These are phyloP conservation scores for Kuraishia floccosa DNA, from an alignment of 805 yeast genomes.

Conservation along the genomic window DNA sequence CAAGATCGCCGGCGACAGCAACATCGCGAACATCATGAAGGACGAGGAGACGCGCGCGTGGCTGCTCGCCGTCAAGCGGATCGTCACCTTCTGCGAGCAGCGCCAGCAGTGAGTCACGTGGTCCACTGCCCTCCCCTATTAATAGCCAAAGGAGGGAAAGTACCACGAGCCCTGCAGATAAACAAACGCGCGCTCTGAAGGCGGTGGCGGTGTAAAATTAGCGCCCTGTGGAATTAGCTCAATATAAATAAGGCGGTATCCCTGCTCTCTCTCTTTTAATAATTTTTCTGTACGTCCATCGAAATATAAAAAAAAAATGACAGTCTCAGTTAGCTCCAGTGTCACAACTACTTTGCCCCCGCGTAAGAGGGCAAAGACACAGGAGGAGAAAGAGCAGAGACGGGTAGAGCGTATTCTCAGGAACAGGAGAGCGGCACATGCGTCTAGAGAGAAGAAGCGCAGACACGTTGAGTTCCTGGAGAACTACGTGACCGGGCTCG, in stretches of 20 bases:
- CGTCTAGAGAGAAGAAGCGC: constrained; percentile 93
- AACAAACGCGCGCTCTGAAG: not conserved
- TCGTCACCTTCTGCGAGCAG: constrained; percentile 45
- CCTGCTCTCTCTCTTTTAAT: not conserved
- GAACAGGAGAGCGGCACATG: constrained; percentile 95
- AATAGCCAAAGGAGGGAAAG: too few relatives aligned
- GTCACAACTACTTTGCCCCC: too few relatives aligned
- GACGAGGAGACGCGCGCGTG: constrained; percentile 67
- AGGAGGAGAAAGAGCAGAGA: constrained; percentile 95
- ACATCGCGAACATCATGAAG: constrained; percentile 62
- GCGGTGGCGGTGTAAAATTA: not conserved
- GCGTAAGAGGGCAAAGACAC: constrained; percentile 91
- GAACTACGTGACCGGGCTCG: constrained; percentile 35
- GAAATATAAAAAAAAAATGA: not conserved
- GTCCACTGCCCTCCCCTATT: too few relatives aligned
- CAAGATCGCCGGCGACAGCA: constrained; percentile 35
- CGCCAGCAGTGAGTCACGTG: too few relatives aligned
- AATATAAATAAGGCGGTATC: not conserved
- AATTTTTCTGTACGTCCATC: not conserved
- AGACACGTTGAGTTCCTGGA: constrained; percentile 83
- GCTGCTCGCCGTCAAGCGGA: constrained; percentile 64
- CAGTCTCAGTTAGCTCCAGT: constrained; percentile 1
- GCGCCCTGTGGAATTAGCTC: not conserved
- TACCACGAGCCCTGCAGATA: not conserved
- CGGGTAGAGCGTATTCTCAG: constrained; percentile 86